Base-by-base conservation (phyloP, 805 yeast genomes). In the Lipomyces sp. region DNA sequence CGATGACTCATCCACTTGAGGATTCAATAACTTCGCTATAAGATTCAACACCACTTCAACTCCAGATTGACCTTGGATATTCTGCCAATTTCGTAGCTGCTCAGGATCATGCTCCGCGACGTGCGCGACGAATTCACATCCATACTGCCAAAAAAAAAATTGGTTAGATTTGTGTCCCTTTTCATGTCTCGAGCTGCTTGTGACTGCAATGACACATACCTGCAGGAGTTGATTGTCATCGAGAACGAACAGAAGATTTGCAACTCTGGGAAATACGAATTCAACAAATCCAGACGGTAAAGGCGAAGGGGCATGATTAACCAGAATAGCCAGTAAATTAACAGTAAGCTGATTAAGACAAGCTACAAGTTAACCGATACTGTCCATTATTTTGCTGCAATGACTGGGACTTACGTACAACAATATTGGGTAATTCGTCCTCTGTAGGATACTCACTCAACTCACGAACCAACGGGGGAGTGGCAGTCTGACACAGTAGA, bases 41-140 rank as follows among this genome's bases (percentile, higher is more conserved):
- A 84, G 78, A 29, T 75, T 73, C 16, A 93, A 69, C n/a, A 86
- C 72, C 2, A 75, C 70, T 16, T 80, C 74, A 46, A 78, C 67
- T 0, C 86, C 87, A 1, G 76, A 59, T 40, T 70, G 64, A 5
- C 72, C 68, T 5, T 49, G 46, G n/a, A 24, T 32, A 23, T 45
- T 44, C 14, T 31, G 36, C 43, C 48, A 48, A 33, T 41, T 37
- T 47, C 53, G 53, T 16, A 64, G 37, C 42, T 55, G 58, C 19
- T 65, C 57, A 3, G 71, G 63, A 1, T 73, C 67, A 42, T 72
- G 74, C 37, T 64, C 66, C 22, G 88, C 68, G 36, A 89, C 66
- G 26, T 77, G 78, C 51, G 81, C 81, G 60, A 85, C 80, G 3
- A 83, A 81, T 53, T 85, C 91, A 0, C 91, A 84, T 2, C 89